Base-by-base conservation (phyloP, 169 alveolate species). In the Babesia ovata region DNA sequence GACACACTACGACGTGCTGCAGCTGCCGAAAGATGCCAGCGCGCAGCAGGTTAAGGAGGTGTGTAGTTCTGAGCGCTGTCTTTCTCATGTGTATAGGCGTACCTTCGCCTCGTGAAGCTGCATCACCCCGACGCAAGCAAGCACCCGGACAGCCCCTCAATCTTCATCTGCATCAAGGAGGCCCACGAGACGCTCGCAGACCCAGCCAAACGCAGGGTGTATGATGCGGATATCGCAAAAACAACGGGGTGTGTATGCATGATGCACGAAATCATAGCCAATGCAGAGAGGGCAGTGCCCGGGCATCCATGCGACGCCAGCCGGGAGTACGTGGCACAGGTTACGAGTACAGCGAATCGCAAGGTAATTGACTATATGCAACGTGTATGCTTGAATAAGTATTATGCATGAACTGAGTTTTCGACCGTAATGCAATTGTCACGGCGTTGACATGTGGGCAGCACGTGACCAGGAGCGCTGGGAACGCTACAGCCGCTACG, bases 71-170 rank as follows among this genome's bases (percentile, higher is more conserved):
- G 11, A 0, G n/a, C 44, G 36, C 36, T 13, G 39, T 12, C 9
- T 0, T 4, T 36, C 56, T 17, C 58, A 36, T 45, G 13, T 22
- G 9, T 29, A 14, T 49, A 83, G 90, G 90, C 90, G 0, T 83
- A 53, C 69, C 45, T 73, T 28, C 45, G 61, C 21, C 58, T 83
- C 24, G 90, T 66, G 16, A 83, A 83, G 75, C 62, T 26, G 50
- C 57, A 83, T 36, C 90, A 83, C 74, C 90, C 90, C 4, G 90
- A 83, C 46, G 33, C 63, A 0, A 74, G 67, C 75, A 75, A 65
- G 28, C 49, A 48, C 44, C 49, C 26, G 4, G 73, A 70, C 62
- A 67, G 77, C 29, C 66, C 57, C 17, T 36, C 54, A 3, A 70
- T 75, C 22, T 83, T 83, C 82, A 65, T 83, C 6, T 56, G 77